These are phyloP conservation scores for Populus nigra DNA, from an alignment of 345 rosid species.

Conservation along the genomic window DNA sequence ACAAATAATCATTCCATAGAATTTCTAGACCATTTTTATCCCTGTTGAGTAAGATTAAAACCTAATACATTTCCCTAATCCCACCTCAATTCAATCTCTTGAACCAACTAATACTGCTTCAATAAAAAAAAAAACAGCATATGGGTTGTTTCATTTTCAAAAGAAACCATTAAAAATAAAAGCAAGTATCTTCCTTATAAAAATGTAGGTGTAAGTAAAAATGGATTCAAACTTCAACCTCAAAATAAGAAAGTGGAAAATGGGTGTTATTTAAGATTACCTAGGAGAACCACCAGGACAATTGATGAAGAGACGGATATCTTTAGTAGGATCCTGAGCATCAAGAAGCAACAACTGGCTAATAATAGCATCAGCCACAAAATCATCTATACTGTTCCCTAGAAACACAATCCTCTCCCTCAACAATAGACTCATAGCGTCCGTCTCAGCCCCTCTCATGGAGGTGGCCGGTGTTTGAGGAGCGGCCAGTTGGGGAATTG, in stretches of 20 bases:
- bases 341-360: constrained; percentile 84
- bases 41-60: background rate
- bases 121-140: background rate
- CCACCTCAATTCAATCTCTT: background rate
- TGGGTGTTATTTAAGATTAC: constrained; percentile 22
- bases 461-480: constrained; percentile 66
- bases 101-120: background rate
- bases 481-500: constrained; percentile 17
- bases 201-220: background rate
- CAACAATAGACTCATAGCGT: constrained; percentile 84
- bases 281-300: constrained; percentile 93
- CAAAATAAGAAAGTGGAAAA: background rate
- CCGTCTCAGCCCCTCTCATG: constrained; percentile 69
- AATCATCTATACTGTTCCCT: constrained; percentile 72
- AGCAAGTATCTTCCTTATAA: background rate
- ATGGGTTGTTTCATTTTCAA: too few relatives aligned
- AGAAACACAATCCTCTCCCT: constrained; percentile 81
- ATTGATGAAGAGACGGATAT: constrained; percentile 82
- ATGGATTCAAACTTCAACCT: background rate
- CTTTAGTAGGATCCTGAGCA: constrained; percentile 84
- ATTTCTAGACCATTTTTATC: background rate
- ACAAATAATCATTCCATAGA: background rate
- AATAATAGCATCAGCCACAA: constrained; percentile 80
- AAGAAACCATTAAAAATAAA: background rate
- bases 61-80: background rate